phyloP scores from a whole-genome alignment of 2,329 filamentous ascomycete species.

The Acrocalymma vagum region DNA sequence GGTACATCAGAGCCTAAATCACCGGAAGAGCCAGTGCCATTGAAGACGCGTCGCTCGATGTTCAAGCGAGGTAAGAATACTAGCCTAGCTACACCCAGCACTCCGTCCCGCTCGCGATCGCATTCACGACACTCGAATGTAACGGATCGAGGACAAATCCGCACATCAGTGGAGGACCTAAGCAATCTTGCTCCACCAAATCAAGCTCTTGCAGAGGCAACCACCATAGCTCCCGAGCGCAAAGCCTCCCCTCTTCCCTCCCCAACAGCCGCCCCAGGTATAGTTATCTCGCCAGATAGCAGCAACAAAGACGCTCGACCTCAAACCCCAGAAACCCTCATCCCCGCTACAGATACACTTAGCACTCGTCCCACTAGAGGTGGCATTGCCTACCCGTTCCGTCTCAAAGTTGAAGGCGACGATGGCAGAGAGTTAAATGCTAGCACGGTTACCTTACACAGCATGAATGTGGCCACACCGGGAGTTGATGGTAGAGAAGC shows the following conservation, averaged over 20 bases:
- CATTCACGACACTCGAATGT: constrained; percentile 39
- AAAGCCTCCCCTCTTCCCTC: constrained; percentile 30
- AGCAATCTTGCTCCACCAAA: constrained; percentile 26
- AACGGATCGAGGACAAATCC: constrained; percentile 43
- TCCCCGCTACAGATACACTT: constrained; percentile 57
- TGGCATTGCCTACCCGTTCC: constrained; percentile 78
- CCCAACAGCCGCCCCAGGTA: constrained; percentile 16
- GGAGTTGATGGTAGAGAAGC: constrained; percentile 22
- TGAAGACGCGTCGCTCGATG: constrained; percentile 30
- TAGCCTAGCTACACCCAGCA: constrained; percentile 7
- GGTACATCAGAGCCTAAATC: constrained; percentile 38
- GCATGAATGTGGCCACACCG: constrained; percentile 36
- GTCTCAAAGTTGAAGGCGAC: constrained; percentile 61
- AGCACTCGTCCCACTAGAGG: constrained; percentile 73
- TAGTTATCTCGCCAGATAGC: constrained; percentile 28
- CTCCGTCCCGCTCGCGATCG: constrained; percentile 30
- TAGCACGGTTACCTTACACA: constrained; percentile 73
- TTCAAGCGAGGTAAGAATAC: constrained; percentile 14
- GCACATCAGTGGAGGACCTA: constrained; percentile 27
- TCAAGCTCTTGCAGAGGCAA: constrained; percentile 37
- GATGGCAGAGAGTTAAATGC: constrained; percentile 63
- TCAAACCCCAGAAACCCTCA: constrained; percentile 45
- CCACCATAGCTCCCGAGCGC: constrained; percentile 36
- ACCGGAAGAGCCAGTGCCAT: constrained; percentile 13
- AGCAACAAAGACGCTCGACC: constrained; percentile 23